Evolutionary conservation across 257 asterid species (phyloP), one percentile per base, ranked within the genome.

Genomic region (Nyctanthes arbortristis): DNA sequence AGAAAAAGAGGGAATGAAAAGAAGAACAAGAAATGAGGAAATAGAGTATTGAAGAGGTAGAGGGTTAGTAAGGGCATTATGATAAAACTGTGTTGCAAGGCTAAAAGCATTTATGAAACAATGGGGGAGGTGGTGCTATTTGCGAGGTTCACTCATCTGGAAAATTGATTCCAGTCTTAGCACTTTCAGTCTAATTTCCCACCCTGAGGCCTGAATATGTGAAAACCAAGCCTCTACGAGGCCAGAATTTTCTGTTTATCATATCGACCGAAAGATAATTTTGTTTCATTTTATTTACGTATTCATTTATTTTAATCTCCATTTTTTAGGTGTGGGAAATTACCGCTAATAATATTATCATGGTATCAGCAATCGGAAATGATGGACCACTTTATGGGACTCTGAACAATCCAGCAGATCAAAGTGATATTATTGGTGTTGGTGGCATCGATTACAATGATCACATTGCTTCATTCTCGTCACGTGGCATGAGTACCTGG

Each of bases 401-500:
- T 75, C 84, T 94, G 66, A 94, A 94, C 86, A 94, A 94, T 78
- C 99, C 99, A 61, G 98, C 97, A 39, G 97, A 94, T 82, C 99
- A 94, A 81, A 94, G 97, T 81, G 99, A 94, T 84, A 96, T 94
- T 75, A 94, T 94, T 80, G 97, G 99, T 80, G 97, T 94, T 81
- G 99, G 99, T 39, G 97, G 99, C 78, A 94, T 94, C 75, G 99
- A 94, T 88, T 91, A 94, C 81, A 94, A 77, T 70, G 97, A 94
- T 80, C 97, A 94, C 75, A 91, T 94, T 84, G 99, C 99, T 57
- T 88, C 97, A 60, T 94, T 94, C 84, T 94, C 99, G 18, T 94
- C 99, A 69, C 99, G 99, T 72, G 99, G 99, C 85, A 94, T 94
- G 99, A 94, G 99, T 79, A 94, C 99, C 36, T 94, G 99, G 99